Evolutionary conservation across 345 rosid genomes (phyloP).

Genomic region (Hypericum androsaemum): DNA sequence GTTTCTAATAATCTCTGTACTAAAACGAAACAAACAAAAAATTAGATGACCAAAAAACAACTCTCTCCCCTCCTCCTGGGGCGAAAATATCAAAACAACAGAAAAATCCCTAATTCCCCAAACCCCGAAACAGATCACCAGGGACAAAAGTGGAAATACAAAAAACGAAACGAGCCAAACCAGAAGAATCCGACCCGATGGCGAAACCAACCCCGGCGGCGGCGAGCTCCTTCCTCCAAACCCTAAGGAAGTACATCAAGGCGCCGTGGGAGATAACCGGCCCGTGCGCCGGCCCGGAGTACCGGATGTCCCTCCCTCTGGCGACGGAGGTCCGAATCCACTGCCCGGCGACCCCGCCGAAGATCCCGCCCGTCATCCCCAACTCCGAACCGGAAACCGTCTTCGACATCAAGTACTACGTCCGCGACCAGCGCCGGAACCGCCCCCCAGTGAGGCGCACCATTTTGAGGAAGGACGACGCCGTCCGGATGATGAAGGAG

Average conservation of each 20-base stretch:
- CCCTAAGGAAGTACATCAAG: constrained; percentile 59
- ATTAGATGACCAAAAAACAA: too few species aligned
- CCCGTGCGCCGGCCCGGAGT: constrained; percentile 84
- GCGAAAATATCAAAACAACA: too few species aligned
- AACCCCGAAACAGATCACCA: too few species aligned
- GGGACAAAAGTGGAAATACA: too few species aligned
- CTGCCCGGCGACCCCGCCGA: constrained; percentile 59
- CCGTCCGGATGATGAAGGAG: constrained; percentile 69
- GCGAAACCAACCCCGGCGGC: constrained; percentile 50
- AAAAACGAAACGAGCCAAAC: too few species aligned
- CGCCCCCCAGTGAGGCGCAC: constrained; percentile 68
- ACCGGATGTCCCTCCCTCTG: constrained; percentile 40
- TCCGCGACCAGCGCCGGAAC: constrained; percentile 80
- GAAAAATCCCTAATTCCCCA: too few species aligned
- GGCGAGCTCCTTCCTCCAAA: constrained; percentile 43
- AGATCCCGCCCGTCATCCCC: constrained; percentile 50
- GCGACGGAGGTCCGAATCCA: constrained; percentile 61
- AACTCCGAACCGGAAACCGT: constrained; percentile 75
- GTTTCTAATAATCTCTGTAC: too few species aligned
- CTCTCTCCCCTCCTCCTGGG: too few species aligned
- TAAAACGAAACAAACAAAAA: too few species aligned
- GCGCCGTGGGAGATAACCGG: constrained; percentile 99
- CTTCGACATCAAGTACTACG: constrained; percentile 68
- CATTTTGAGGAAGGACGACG: constrained; percentile 62
- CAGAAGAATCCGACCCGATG: constrained; percentile 22